Evolutionary conservation across 345 rosid species (phyloP), one percentile per base, ranked within the genome.

Genomic region (Brassica carinata): DNA sequence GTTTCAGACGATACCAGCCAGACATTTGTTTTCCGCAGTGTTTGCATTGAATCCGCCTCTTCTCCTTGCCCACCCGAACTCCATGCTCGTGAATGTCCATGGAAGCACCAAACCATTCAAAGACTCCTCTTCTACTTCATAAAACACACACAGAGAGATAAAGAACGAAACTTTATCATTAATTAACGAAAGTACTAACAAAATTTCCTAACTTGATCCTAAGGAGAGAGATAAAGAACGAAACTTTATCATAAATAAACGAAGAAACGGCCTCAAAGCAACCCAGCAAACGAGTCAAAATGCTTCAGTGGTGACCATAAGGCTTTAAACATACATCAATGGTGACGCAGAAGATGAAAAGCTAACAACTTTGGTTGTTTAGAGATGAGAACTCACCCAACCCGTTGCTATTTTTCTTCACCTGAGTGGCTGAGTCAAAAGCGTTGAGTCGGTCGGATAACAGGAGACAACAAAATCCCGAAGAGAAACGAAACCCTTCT

Each of bases 51-150:
- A 89, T 77, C 76, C 84, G 84, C 8, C 0, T 0, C 45, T 59
- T 85, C 78, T 77, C 82, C 43, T 58, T 7, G 27, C 69, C 79
- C 59, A 85, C 43, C 61, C 64, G 8, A 9, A 38, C 55, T 43
- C 89, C 88, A 83, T 90, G 91, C 75, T 84, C 83, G 8, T 53
- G 7, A 53, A n/a, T n/a, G 38, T 55, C 62, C 62, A 55, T 55
- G 62, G 5, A 83, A 29, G 77, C 76, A 55, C 18, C 62, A 3
- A 7, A 7, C 71, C 33, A 76, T 67, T 76, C 45, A 51, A 79
- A 55, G 74, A 36, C 27, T 51, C 80, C 15, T 53, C 76, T 0
- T 10, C 2, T 36, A 27, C 38, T 15, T 40, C 58, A 48, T 14
- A 48, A n/a, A 63, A 77, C 19, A 77, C 55, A 59, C 71, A 53